phyloP scores from a whole-genome alignment of 116 monocot species.

The Zostera marina region DNA sequence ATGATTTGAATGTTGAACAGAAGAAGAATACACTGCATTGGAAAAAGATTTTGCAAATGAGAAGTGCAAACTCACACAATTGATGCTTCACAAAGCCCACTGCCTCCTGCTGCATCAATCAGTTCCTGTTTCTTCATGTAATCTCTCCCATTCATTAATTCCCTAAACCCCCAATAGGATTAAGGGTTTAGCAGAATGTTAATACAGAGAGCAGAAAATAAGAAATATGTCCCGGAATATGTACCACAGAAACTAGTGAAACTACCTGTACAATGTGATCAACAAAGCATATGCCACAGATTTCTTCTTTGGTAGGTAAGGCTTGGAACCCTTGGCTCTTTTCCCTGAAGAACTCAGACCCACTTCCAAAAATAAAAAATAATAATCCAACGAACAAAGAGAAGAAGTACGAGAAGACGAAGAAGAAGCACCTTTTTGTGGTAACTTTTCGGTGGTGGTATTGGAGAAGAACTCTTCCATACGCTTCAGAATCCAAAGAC shows the following conservation, averaged over 20 bases:
- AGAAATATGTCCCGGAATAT: too few species aligned
- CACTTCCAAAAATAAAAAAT: not conserved
- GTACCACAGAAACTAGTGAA: not conserved
- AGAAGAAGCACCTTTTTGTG: slow-evolving; percentile 25
- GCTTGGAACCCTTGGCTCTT: slow-evolving; percentile 44
- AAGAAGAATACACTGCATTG: not conserved
- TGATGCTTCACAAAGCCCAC: slow-evolving; percentile 68
- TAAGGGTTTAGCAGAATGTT: not conserved
- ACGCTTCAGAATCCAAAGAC: slow-evolving; percentile 71
- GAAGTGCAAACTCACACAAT: slow-evolving; percentile 6
- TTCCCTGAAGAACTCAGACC: slow-evolving; percentile 30
- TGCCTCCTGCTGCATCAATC: slow-evolving; percentile 84
- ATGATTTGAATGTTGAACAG: not conserved
- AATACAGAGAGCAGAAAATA: not conserved
- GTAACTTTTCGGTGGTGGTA: slow-evolving; percentile 4
- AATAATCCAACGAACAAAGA: not conserved
- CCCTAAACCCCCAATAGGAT: slow-evolving; percentile 18
- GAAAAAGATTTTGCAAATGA: not conserved
- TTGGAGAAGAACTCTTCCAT: slow-evolving; percentile 58
- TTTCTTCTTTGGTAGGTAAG: slow-evolving; percentile 89
- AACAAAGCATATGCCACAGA: slow-evolving; percentile 83
- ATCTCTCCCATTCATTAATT: slow-evolving; percentile 25
- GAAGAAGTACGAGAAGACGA: not conserved
- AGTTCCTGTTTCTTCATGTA: slow-evolving; percentile 88
- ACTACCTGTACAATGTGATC: slow-evolving; percentile 79